These are phyloP conservation scores for Paratinospora sagittata DNA, from an alignment of 164 flowering plant species.

Conservation along the genomic window DNA sequence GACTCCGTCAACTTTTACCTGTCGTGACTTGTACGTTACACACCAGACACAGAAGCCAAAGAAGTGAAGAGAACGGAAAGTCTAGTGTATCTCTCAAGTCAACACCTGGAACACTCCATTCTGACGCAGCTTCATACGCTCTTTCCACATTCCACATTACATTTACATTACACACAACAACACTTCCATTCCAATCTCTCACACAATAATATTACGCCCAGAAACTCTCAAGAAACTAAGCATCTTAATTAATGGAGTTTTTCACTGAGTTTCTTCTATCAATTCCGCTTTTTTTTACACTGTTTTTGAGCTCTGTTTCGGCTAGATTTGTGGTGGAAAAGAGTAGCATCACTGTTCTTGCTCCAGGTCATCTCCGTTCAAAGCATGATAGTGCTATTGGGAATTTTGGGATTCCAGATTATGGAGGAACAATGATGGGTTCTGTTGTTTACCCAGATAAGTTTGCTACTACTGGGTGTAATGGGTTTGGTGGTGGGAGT, in stretches of 20 bases:
- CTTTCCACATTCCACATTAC: too few species aligned
- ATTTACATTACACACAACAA: too few species aligned
- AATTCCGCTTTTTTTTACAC: not conserved
- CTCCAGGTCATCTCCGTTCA: constrained; percentile 34
- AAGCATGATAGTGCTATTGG: constrained; percentile 73
- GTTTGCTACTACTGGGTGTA: constrained; percentile 36
- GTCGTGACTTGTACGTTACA: constrained; percentile 22
- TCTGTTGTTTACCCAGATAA: constrained; percentile 53
- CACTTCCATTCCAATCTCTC: too few species aligned
- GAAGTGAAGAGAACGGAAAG: not conserved
- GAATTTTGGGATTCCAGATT: constrained; percentile 83
- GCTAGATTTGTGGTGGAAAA: constrained; percentile 73
- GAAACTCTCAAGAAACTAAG: too few species aligned
- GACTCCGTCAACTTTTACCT: constrained; percentile 13
- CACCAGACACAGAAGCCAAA: not conserved
- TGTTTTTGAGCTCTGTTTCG: constrained; percentile 6
- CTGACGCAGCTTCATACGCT: constrained; percentile 5
- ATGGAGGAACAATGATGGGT: constrained; percentile 73
- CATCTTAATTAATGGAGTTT: constrained; percentile 22
- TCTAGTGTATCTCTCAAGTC: constrained; percentile 7
- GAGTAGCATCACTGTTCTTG: constrained; percentile 52
- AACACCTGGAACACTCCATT: constrained; percentile 13
- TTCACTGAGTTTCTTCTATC: not conserved
- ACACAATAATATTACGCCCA: too few species aligned
- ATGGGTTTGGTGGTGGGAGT: constrained; percentile 32